A percentile compares a stretch with the other conserved stretches of the same genome.
Conservation (phyloP, 1,284 basidiomycete genomes). For the Fistulina hepatica region DNA sequence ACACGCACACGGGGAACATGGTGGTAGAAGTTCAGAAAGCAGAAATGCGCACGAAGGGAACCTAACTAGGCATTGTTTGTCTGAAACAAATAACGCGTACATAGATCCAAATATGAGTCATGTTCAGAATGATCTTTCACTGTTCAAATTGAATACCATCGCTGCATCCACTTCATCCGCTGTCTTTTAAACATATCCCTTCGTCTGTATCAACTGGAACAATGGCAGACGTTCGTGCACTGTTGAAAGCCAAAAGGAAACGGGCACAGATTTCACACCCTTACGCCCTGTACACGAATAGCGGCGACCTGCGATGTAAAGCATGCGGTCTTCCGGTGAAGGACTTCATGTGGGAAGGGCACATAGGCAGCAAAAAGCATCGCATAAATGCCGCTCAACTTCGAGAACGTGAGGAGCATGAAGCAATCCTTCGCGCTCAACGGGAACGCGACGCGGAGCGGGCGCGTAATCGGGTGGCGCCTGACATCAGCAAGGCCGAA, state of each 20-base stretch:
- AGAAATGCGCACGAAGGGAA: too few species aligned
- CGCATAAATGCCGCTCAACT: conserved; percentile 48
- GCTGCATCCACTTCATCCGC: too few species aligned
- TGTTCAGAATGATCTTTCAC: too few species aligned
- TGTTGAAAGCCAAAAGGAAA: conserved; percentile 68
- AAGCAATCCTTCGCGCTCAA: conserved; percentile 22
- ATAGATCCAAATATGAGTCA: too few species aligned
- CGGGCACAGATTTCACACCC: conserved; percentile 57
- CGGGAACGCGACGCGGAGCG: conserved; percentile 25
- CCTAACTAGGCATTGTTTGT: too few species aligned
- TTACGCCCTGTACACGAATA: conserved; percentile 52
- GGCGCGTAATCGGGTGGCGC: conserved; percentile 14
- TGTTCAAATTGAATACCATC: too few species aligned
- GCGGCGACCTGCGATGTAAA: conserved; percentile 57
- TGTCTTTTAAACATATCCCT: background rate
- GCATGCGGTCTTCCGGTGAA: conserved; percentile 58
- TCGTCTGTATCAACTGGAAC: background rate
- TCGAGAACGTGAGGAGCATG: conserved; percentile 39
- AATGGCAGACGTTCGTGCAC: conserved; percentile 65
- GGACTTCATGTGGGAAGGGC: conserved; percentile 74
- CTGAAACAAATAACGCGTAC: too few species aligned
- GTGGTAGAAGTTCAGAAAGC: too few species aligned
- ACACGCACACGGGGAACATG: too few species aligned
- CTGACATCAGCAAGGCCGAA: conserved; percentile 7
- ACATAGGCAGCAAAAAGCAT: conserved; percentile 70